Base-by-base conservation (phyloP, 352 stramenopile species). In the Phytophthora capsici region DNA sequence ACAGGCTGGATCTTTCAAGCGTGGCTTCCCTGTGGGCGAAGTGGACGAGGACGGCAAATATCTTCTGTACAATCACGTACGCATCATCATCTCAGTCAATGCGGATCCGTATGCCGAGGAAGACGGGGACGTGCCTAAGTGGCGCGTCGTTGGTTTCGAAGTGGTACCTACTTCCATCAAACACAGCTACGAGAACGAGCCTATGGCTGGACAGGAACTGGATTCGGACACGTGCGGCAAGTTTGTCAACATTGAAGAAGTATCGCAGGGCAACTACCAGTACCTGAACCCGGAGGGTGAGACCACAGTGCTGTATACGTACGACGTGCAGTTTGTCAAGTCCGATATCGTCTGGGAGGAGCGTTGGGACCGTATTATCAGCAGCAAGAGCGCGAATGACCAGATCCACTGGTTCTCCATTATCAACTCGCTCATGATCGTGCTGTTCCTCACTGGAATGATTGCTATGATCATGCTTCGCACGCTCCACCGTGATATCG, bases 351-450 rank as follows among this genome's bases (percentile, higher is more conserved):
- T 90, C 41, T 99, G 98, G 97, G 89, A 98, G 20, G 88, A 98
- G 69, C 88, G 98, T 41, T 99, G 98, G 98, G 98, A 99, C 77
- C 92, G 98, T n/a, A 99, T 99, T 85, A 96, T 99, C 72, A 95
- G 92, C 71, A 93, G 75, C 61, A 95, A 96, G 75, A 90, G 81
- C 75, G 91, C 95, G 38, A 98, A 99, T 74, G 97, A 99, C 69
- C 97, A 99, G 84, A 99, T 99, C 70, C 98, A 99, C 75, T 99
- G 98, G 84, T 99, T 99, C 82, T 97, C 95, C 60, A 99, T 99
- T 78, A 97, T 99, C 65, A 99, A 99, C 84, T 99, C 94, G 50
- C 89, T 99, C 54, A 99, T 99, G 96, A 99, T 99, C 72, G 98
- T 99, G 40, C 79, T 99, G 7, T 99, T 99, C 82, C 87, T 99